Evolutionary conservation across 106 monocot genomes (phyloP), one percentile per base, ranked within the genome.

Genomic region (Dendrobium officinale): DNA sequence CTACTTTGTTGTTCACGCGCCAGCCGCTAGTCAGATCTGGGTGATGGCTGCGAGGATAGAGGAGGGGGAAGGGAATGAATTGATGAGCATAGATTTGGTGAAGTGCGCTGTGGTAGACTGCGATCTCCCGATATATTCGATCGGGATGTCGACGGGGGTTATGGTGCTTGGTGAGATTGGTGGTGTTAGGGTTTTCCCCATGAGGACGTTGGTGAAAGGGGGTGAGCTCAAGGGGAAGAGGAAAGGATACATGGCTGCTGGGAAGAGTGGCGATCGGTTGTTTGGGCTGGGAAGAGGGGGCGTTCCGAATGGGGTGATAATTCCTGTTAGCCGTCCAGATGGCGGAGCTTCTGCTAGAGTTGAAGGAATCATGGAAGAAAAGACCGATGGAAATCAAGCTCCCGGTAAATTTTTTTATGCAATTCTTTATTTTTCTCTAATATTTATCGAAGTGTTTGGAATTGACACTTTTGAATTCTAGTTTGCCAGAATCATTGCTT

Each of bases 31-130:
- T 27, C 20, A 72, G 72, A 83, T 83, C 22, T 83, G 82, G 82
- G 70, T 83, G 27, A 44, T 83, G 77, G 82, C 76, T 13, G 26
- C 61, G 48, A 67, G 68, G 51, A 37, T 77, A 59, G 70, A n/a
- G n/a, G 72, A 72, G 13, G 75, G 73, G 8, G 80, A 37, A 22
- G 16, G 4, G 31, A 70, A 17, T 9, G 37, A 70, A 70, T 56
- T 10, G 55, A 40, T 27, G 15, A 26, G 51, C 13, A 70, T 83
- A 13, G 82, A 78, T 66, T 37, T 83, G 49, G 55, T 67, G 68
- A 83, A 83, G 55, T 83, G 82, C 55, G 77, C 82, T 22, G 82
- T 83, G 68, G 55, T 83, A 13, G 77, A 72, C 29, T 83, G 82
- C 37, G 29, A 24, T 27, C 27, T 40, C 22, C 72, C 77, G 49